Evolutionary conservation across 1,139 yeast species (phyloP), one percentile per base, ranked within the genome.

Genomic region (Suhomyces maxii): DNA sequence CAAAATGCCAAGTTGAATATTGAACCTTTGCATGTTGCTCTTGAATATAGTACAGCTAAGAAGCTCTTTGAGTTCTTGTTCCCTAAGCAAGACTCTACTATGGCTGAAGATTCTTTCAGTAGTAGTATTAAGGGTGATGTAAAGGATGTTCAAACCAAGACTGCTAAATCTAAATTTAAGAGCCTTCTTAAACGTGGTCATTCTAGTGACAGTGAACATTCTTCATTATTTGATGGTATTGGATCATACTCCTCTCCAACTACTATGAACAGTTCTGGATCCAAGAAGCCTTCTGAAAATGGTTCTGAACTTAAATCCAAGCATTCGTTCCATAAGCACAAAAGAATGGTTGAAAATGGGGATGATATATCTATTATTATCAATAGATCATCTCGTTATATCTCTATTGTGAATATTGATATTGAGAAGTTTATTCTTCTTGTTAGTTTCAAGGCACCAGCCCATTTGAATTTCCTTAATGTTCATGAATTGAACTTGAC

Each of bases 361-460:
- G 77, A 73, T 45, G 84, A 79, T 46, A 67, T 83, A 30, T 64
- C 75, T 31, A 71, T 78, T 43, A 85, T 88, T 82, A 75, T 86
- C 49, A 66, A 71, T 45, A 71, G 96, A 41, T 87, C 95, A 0
- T 76, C 86, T 31, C 77, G 77, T 46, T 86, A 83, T 59, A 76
- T 86, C 52, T 81, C 86, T 36, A 79, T 89, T 38, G 80, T 83
- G 25, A 76, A 78, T 43, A 73, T 89, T 46, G 74, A 76, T 37
- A 74, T 90, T 36, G 69, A 76, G 4, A 72, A 77, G 34, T 73
- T 84, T 38, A 67, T 71, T 25, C 64, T 90, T 39, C 71, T 83
- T 37, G 76, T 89, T 23, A 86, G 95, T 49, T 89, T 88, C 69
- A 83, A 84, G 59, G 96, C 96, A 3, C 79, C 85, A 1, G 86